A percentile compares a stretch with the other conserved stretches of the same genome.
Conservation (phyloP, 2,329 filamentous ascomycete genomes). For the Sporothrix luriei region DNA sequence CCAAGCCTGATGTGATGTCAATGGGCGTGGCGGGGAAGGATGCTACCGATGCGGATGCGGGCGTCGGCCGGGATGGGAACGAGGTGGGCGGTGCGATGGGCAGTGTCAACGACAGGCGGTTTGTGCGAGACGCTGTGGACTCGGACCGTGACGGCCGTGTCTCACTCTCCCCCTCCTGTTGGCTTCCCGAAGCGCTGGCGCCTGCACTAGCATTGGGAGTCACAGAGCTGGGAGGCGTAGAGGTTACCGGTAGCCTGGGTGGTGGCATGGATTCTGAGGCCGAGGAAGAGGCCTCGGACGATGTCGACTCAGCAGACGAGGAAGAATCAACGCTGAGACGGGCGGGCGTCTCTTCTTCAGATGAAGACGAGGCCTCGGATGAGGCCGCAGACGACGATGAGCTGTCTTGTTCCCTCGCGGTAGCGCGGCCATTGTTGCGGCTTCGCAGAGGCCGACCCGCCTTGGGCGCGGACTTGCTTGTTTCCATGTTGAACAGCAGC, state of each 20-base stretch:
- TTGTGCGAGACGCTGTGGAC: constrained; percentile 57
- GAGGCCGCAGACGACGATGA: not conserved
- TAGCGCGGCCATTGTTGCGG: not conserved
- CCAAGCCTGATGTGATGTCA: constrained; percentile 47
- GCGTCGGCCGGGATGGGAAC: constrained; percentile 56
- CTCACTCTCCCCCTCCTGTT: constrained; percentile 45
- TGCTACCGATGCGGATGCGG: constrained; percentile 47
- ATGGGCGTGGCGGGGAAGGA: constrained; percentile 57
- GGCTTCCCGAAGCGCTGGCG: not conserved
- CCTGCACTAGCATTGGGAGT: constrained; percentile 28
- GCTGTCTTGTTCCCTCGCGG: constrained; percentile 22
- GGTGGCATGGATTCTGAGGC: constrained; percentile 45
- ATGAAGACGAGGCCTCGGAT: not conserved
- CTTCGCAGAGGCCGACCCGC: constrained; percentile 27
- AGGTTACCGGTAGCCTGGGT: constrained; percentile 43
- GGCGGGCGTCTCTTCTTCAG: constrained; percentile 20
- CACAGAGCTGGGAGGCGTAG: constrained; percentile 29
- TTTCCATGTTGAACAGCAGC: constrained; percentile 35
- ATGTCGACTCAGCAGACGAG: constrained; percentile 33
- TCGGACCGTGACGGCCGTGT: constrained; percentile 56
- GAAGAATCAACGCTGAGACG: constrained; percentile 15
- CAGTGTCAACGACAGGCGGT: constrained; percentile 63
- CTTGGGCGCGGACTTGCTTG: not conserved
- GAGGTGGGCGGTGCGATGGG: constrained; percentile 61
- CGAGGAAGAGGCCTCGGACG: constrained; percentile 36